Evolutionary conservation across 257 asterid genomes (phyloP).

Genomic region (Solanum chilense): DNA sequence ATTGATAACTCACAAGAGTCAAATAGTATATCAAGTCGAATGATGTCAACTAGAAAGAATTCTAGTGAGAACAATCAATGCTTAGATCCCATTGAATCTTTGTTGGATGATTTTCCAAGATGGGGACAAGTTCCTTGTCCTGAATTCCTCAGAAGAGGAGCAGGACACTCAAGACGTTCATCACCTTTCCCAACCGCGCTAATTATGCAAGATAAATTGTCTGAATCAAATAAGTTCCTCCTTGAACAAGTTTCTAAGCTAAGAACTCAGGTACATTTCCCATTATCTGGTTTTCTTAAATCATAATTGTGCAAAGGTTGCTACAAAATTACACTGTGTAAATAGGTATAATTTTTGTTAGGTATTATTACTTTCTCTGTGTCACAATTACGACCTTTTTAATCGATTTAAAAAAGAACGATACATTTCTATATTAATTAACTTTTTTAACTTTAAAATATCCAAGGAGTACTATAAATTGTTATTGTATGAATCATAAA

Average conservation of each 20-base stretch:
- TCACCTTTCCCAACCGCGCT: not conserved
- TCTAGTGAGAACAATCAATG: conserved; percentile 2
- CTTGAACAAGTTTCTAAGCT: conserved; percentile 24
- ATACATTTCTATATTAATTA: no score
- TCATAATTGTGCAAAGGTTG: not conserved
- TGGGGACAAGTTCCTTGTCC: conserved; percentile 44
- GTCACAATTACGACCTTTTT: no score
- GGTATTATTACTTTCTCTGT: no score
- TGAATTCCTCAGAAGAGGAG: conserved; percentile 10
- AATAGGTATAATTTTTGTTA: no score
- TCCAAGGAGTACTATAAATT: no score
- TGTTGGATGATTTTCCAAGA: conserved; percentile 13
- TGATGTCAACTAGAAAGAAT: conserved; percentile 6
- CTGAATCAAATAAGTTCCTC: conserved; percentile 12
- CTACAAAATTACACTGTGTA: not conserved
- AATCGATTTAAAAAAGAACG: no score
- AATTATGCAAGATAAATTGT: not conserved
- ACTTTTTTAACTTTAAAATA: no score
- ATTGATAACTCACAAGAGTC: conserved; percentile 1
- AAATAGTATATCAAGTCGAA: conserved; percentile 10
- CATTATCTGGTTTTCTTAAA: not conserved
- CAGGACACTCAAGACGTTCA: not conserved
- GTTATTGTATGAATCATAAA: not conserved
- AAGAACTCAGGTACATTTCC: conserved; percentile 21
- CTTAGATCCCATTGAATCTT: conserved; percentile 1